Evolutionary conservation across 495 filamentous ascomycete genomes (phyloP).

Genomic region (Aspergillus mulundensis): DNA sequence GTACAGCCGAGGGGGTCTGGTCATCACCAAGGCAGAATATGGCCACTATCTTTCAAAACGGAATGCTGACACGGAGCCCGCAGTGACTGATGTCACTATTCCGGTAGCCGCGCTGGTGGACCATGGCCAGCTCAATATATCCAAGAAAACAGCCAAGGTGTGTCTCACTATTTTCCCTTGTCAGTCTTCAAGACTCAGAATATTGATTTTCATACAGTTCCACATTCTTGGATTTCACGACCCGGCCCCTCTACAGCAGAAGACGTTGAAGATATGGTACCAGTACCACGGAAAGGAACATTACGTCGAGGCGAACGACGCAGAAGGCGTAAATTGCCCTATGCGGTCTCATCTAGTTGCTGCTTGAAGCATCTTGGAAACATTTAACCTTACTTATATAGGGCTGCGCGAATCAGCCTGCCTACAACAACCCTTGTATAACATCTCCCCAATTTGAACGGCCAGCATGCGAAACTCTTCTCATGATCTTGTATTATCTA

Average conservation of each 20-base stretch:
- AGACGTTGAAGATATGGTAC: slow-evolving; percentile 53
- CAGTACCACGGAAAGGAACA: slow-evolving; percentile 43
- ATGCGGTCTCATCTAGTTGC: slow-evolving; percentile 31
- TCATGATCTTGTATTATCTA: not conserved
- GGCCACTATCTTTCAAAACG: slow-evolving; percentile 33
- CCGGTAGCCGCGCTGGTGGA: slow-evolving; percentile 47
- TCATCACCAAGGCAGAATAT: slow-evolving; percentile 42
- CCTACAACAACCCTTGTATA: not conserved
- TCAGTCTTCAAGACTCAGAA: not conserved
- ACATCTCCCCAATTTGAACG: not conserved
- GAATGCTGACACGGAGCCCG: slow-evolving; percentile 24
- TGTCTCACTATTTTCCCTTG: slow-evolving; percentile 7
- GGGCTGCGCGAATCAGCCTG: not conserved
- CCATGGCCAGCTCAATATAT: slow-evolving; percentile 43
- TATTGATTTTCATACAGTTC: slow-evolving; percentile 31
- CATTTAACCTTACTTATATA: not conserved
- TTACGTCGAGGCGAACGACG: slow-evolving; percentile 42
- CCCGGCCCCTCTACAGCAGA: slow-evolving; percentile 48
- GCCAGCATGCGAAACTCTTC: not conserved
- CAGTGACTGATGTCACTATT: slow-evolving; percentile 44
- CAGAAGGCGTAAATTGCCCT: slow-evolving; percentile 40
- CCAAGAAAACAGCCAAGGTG: slow-evolving; percentile 39
- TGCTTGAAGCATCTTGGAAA: not conserved
- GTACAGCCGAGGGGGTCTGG: slow-evolving; percentile 31
- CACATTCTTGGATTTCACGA: slow-evolving; percentile 56